These are phyloP conservation scores for Coniochaeta sp. DNA, from an alignment of 2,329 filamentous ascomycete species.

Conservation along the genomic window DNA sequence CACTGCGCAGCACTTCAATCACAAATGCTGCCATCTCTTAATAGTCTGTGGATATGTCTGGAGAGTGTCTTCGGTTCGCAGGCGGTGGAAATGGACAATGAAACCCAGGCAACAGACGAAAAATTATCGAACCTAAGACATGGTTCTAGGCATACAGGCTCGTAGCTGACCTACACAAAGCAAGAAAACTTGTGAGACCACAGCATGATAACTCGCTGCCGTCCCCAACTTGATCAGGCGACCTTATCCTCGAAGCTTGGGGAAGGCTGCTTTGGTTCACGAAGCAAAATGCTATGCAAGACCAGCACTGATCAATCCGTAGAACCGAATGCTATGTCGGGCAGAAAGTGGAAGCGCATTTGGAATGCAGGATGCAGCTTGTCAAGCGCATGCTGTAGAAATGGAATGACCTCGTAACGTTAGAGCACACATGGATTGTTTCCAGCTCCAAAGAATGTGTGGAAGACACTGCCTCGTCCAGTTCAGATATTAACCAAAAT, in stretches of 20 bases:
- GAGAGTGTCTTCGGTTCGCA: no score
- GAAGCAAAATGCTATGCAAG: neutral
- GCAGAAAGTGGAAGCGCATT: neutral
- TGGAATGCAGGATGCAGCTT: neutral
- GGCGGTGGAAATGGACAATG: no score
- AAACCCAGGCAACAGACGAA: no score
- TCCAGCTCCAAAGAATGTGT: neutral
- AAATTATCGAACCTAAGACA: no score
- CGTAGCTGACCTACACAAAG: neutral
- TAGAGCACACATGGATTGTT: neutral
- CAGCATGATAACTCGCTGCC: neutral
- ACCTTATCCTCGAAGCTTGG: neutral
- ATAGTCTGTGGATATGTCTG: no score
- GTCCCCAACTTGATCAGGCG: neutral
- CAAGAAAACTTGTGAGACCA: neutral
- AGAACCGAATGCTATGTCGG: neutral
- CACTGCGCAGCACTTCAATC: no score
- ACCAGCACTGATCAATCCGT: neutral
- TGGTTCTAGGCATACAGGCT: no score
- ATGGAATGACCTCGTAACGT: neutral
- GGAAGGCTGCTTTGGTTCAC: neutral
- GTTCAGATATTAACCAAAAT: no score
- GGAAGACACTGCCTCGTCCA: neutral
- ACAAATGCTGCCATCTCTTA: no score
- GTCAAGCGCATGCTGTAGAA: neutral